Evolutionary conservation across 2,329 filamentous ascomycete genomes (phyloP), one percentile per base, ranked within the genome.

Genomic region (Fusarium sp.): DNA sequence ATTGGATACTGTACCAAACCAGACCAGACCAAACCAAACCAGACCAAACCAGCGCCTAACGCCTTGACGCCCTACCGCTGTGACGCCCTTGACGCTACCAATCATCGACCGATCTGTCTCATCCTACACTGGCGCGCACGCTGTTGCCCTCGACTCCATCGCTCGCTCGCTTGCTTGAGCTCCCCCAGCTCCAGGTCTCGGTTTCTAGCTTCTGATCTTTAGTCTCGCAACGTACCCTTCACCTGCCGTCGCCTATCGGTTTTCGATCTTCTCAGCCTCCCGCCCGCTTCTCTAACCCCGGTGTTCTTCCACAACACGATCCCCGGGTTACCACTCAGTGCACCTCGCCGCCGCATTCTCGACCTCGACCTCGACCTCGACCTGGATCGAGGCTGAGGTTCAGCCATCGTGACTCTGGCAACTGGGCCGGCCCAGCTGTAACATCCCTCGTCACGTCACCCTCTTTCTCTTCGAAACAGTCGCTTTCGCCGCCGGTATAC

Each of bases 371-470:
- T 49, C 48, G 64, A 61, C 58, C 62, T 48, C 43, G 49, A 64
- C 44, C 22, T 64, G 58, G 44, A 57, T 57, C 24, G 73, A 72
- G 73, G 68, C 62, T 64, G 68, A 70, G 63, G 58, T 57, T 48
- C 46, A 69, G 73, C 62, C 59, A 70, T 72, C 70, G 71, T 71
- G 71, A 75, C 70, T 67, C 58, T 70, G 68, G 70, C 67, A 74
- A 65, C 70, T 75, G 73, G 74, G 74, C 74, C 70, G 73, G 72
- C 74, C 72, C 70, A 74, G 73, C 69, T 70, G 70, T 72, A 70
- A 49, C 65, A 60, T 72, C 65, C 58, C 25, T 48, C 55, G 55
- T 66, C 62, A 66, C 62, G 43, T 69, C 68, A 60, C 62, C 49
- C 46, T 51, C 47, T n/a, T 59, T 62, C 45, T 38, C 40, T 25